phyloP scores from a whole-genome alignment of 2,329 filamentous ascomycete genomes.

The Trichoderma cornu-damae region DNA sequence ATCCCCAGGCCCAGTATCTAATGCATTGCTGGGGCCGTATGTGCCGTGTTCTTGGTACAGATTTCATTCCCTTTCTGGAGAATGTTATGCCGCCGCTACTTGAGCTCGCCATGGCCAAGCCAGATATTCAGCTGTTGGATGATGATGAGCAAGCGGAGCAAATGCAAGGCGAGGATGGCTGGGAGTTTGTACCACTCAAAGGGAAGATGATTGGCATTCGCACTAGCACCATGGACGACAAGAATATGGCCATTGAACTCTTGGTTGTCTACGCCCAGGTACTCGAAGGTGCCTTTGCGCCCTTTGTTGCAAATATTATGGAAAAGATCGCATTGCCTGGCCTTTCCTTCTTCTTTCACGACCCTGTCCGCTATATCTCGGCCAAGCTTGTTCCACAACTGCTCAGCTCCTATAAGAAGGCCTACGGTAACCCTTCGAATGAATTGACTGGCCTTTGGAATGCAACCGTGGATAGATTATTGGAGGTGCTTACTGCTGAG shows the following conservation, averaged over 20 bases:
- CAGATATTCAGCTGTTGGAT: conserved; percentile 92
- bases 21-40: conserved; percentile 99
- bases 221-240: conserved; percentile 94
- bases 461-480: conserved; percentile 78
- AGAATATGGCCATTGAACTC: conserved; percentile 98
- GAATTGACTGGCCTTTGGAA: conserved; percentile 80
- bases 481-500: conserved; percentile 90
- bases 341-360: conserved; percentile 97
- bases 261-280: conserved; percentile 96
- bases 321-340: conserved; percentile 93
- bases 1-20: conserved; percentile 93
- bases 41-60: conserved; percentile 85
- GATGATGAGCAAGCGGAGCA: conserved; percentile 91
- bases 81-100: conserved; percentile 93
- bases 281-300: conserved; percentile 85
- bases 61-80: conserved; percentile 88
- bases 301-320: conserved; percentile 89
- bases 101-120: conserved; percentile 87
- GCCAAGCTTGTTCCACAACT: conserved; percentile 92
- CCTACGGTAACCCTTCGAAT: conserved; percentile 73
- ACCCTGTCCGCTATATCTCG: conserved; percentile 90
- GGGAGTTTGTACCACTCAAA: conserved; percentile 94
- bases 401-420: conserved; percentile 88
- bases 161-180: conserved; percentile 90
- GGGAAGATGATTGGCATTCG: conserved; percentile 98